Evolutionary conservation across 2,329 filamentous ascomycete genomes (phyloP).

Genomic region (Colletotrichum plurivorum): DNA sequence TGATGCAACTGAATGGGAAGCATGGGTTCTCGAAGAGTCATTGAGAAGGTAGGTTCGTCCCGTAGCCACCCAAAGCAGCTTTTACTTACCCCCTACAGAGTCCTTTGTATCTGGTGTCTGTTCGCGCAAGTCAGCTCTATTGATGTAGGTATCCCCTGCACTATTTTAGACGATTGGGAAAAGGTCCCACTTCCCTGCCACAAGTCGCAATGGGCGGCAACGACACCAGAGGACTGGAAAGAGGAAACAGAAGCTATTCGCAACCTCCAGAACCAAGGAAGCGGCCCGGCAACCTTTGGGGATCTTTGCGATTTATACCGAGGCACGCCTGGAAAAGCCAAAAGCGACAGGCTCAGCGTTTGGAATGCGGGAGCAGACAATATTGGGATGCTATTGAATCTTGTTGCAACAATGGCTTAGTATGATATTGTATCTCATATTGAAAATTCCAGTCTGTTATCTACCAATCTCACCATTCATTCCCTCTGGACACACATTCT

Average conservation of each 20-base stretch:
- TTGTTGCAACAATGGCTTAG: conserved; percentile 14
- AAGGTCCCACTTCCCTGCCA: conserved; percentile 22
- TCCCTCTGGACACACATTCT: too few species aligned
- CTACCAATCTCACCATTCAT: not conserved
- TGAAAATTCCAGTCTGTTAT: not conserved
- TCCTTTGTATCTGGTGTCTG: conserved; percentile 30
- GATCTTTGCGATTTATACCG: conserved; percentile 14
- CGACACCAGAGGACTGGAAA: conserved; percentile 18
- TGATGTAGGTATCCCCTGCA: conserved; percentile 7
- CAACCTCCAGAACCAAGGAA: not conserved
- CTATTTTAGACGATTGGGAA: conserved; percentile 24
- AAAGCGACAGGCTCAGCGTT: conserved; percentile 10
- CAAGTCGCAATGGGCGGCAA: conserved; percentile 24
- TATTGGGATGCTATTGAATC: conserved; percentile 28
- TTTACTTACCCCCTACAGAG: not conserved
- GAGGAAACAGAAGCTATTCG: conserved; percentile 10
- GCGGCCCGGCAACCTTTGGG: not conserved
- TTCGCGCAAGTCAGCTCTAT: conserved; percentile 30
- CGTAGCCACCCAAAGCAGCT: too few species aligned
- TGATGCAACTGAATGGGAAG: conserved; percentile 7
- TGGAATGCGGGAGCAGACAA: conserved; percentile 38
- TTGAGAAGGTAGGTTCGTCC: conserved; percentile 11
- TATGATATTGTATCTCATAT: not conserved
- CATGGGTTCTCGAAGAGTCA: conserved; percentile 33
- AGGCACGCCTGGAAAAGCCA: not conserved